phyloP scores from a whole-genome alignment of 768 basidiomycete genomes.

The Pleurotus giganteus region DNA sequence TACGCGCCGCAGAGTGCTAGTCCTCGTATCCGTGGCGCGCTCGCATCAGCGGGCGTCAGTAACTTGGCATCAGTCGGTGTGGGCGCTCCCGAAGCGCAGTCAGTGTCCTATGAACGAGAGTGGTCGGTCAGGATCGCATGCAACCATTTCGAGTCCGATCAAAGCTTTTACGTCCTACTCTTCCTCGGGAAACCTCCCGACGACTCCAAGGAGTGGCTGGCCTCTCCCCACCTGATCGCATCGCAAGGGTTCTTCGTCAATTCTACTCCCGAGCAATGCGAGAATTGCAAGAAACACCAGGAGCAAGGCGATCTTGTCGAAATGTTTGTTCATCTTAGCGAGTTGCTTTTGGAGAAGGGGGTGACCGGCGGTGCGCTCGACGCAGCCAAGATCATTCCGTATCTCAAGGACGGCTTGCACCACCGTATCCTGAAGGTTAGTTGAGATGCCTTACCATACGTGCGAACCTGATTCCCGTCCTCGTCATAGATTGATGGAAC shows the following conservation, averaged over 20 bases:
- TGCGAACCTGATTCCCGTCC: not conserved
- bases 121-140: slow-evolving; percentile 42
- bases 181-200: slow-evolving; percentile 44
- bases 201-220: slow-evolving; percentile 35
- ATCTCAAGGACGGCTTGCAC: slow-evolving; percentile 35
- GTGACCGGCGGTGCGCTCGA: slow-evolving; percentile 29
- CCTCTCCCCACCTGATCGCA: slow-evolving; percentile 37
- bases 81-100: slow-evolving; percentile 1
- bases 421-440: slow-evolving; percentile 42
- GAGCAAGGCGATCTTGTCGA: slow-evolving; percentile 26
- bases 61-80: no score
- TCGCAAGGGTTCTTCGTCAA: slow-evolving; percentile 41
- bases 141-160: slow-evolving; percentile 41
- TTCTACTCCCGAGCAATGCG: slow-evolving; percentile 30
- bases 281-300: slow-evolving; percentile 33
- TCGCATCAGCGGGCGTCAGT: no score
- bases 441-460: not conserved
- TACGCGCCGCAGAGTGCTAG: slow-evolving; percentile 22
- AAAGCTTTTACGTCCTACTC: slow-evolving; percentile 42
- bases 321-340: slow-evolving; percentile 44
- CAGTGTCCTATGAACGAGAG: slow-evolving; percentile 21
- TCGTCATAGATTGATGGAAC: not conserved
- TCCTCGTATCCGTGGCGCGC: not conserved
- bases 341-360: slow-evolving; percentile 27
- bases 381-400: slow-evolving; percentile 37